Evolutionary conservation across 495 filamentous ascomycete genomes (phyloP).

Genomic region (Hyaloscypha finlandica): DNA sequence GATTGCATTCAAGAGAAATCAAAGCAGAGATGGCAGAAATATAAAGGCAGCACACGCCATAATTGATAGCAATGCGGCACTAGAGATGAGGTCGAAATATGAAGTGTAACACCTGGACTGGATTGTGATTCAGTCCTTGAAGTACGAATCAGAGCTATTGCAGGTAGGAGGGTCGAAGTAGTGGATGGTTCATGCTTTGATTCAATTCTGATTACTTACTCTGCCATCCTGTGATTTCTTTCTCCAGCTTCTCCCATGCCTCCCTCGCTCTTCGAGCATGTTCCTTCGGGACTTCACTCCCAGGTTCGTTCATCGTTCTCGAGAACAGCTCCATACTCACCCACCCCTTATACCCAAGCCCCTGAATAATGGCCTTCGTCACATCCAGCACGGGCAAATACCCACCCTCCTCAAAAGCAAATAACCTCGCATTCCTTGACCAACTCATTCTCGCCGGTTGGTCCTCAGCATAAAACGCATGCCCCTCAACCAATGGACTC

Average conservation of each 20-base stretch:
- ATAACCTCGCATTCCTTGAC: constrained; percentile 74
- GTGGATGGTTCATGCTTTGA: too few species aligned
- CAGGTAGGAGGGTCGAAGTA: too few species aligned
- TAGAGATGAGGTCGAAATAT: too few species aligned
- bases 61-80: too few species aligned
- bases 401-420: constrained; percentile 73
- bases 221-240: constrained; percentile 43
- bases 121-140: too few species aligned
- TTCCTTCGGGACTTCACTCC: constrained; percentile 54
- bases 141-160: too few species aligned
- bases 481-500: constrained; percentile 59
- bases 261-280: constrained; percentile 64
- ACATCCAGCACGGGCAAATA: constrained; percentile 71
- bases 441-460: constrained; percentile 77
- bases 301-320: constrained; percentile 59
- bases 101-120: too few species aligned
- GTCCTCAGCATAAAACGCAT: constrained; percentile 60
- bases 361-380: constrained; percentile 56
- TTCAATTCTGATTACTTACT: constrained; percentile 5
- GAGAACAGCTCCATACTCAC: constrained; percentile 78
- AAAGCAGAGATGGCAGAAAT: too few species aligned
- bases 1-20: too few species aligned
- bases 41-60: too few species aligned
- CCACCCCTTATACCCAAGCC: constrained; percentile 69
- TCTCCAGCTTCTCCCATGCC: constrained; percentile 62